Conservation (phyloP, 108 stramenopile species). For the Pelagomonas calceolata region DNA sequence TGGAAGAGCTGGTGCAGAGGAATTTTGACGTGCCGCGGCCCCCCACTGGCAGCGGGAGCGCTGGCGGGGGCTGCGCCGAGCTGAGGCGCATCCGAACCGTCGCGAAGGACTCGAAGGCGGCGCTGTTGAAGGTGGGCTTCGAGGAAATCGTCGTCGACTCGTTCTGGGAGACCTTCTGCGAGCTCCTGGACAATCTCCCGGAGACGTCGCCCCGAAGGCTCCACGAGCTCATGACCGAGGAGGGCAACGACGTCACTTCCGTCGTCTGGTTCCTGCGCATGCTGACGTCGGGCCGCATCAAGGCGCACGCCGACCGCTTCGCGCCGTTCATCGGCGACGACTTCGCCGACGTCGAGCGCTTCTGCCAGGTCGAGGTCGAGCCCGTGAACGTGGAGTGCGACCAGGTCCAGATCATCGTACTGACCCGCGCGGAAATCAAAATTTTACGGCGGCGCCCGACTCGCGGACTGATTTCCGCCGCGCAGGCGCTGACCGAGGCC, state of each 20-base stretch:
- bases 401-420: constrained; percentile 25
- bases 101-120: constrained; percentile 15
- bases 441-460: too few species aligned
- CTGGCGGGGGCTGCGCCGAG: constrained; percentile 3
- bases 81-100: not conserved
- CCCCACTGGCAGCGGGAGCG: too few species aligned
- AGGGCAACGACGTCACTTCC: constrained; percentile 20
- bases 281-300: constrained; percentile 31
- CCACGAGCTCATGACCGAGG: constrained; percentile 19
- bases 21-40: too few species aligned
- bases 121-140: constrained; percentile 30
- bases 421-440: too few species aligned
- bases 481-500: constrained; percentile 29
- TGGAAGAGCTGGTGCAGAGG: constrained; percentile 21
- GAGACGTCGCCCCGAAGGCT: constrained; percentile 17
- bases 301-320: constrained; percentile 29
- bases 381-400: constrained; percentile 51
- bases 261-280: constrained; percentile 39
- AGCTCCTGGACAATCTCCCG: constrained; percentile 20
- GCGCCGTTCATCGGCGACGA: constrained; percentile 12
- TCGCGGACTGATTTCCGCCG: constrained; percentile 25
- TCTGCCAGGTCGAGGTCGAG: constrained; percentile 45
- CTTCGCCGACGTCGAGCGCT: constrained; percentile 18
- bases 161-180: constrained; percentile 32
- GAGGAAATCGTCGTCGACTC: constrained; percentile 36